These are phyloP conservation scores for Backusella westeae DNA, from an alignment of 192 early-diverging fungal genomes.

Conservation along the genomic window DNA sequence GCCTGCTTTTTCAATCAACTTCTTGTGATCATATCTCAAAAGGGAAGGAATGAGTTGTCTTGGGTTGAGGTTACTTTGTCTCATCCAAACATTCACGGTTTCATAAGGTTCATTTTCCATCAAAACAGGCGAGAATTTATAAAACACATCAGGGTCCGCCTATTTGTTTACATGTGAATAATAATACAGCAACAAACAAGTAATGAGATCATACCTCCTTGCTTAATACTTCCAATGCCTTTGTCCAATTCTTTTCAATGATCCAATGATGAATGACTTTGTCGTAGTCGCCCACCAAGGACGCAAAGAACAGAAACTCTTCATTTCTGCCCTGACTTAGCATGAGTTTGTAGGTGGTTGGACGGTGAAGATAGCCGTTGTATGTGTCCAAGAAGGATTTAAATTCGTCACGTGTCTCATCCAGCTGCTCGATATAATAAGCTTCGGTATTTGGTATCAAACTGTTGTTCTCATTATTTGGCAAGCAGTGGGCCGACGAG, in stretches of 20 bases:
- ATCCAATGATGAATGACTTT: slow-evolving; percentile 84
- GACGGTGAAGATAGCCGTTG: slow-evolving; percentile 60
- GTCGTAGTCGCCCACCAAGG: slow-evolving; percentile 85
- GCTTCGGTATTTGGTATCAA: slow-evolving; percentile 39
- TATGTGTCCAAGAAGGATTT: slow-evolving; percentile 67
- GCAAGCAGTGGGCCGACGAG: slow-evolving; percentile 29
- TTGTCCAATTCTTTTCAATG: slow-evolving; percentile 68
- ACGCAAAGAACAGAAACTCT: slow-evolving; percentile 81
- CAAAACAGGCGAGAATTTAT: slow-evolving; percentile 83
- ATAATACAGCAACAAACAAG: not conserved
- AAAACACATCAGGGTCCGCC: slow-evolving; percentile 77
- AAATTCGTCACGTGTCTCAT: slow-evolving; percentile 66
- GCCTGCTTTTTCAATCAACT: slow-evolving; percentile 27
- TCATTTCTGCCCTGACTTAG: slow-evolving; percentile 82
- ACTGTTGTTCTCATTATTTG: slow-evolving; percentile 2
- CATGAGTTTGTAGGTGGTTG: slow-evolving; percentile 79
- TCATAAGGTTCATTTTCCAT: slow-evolving; percentile 86
- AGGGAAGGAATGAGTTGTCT: slow-evolving; percentile 86
- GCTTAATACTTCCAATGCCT: slow-evolving; percentile 75
- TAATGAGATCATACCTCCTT: slow-evolving; percentile 56
- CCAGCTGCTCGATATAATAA: slow-evolving; percentile 59
- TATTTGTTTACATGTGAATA: slow-evolving; percentile 20
- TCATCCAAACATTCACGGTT: slow-evolving; percentile 85
- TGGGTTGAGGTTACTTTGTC: slow-evolving; percentile 78
- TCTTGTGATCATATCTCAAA: slow-evolving; percentile 72